Base-by-base conservation (phyloP, 495 filamentous ascomycete genomes). In the Daldinia bambusicola region DNA sequence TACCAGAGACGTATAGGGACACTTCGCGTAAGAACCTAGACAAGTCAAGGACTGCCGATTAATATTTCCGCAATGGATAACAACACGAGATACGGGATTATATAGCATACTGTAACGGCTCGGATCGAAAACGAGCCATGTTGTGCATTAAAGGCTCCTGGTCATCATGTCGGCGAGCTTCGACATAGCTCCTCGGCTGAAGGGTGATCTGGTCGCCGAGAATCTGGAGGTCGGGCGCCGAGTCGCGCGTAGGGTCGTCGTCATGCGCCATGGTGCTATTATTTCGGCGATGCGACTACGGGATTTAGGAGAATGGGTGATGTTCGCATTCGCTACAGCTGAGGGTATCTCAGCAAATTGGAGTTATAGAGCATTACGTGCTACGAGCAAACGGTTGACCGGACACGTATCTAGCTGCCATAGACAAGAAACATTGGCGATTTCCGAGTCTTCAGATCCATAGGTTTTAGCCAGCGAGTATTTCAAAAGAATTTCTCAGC, bases 1-100 rank as follows among this genome's bases (percentile, higher is more conserved):
- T 90, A 58, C 95, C 95, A 5, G 91, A 93, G 69, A 97, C 90
- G 78, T 98, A 92, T 50, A 96, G 83, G 61, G 90, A 92, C 66
- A 98, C 90, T 83, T 99, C 95, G 63, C 94, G 91, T 36, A 99
- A 88, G 79, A 97, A 98, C 63, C 93, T 91, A 75, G 90, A 79
- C 20, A 45, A 37, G 34, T 2, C 31, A 37, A 38, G 18, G 12
- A 9, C 18, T 3, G 32, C 14, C 88, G 90, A 45, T 66, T 60
- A 61, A 31, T 10, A 6, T 41, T 22, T 31, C 9, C 20, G n/a
- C 26, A 22, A 32, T 14, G 8, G 20, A 41, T 16, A 20, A 50
- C 0, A 60, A 20, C 14, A 6, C 38, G 6, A 36, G 67, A 18
- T 38, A 10, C 16, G 6, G 31, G 32, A 32, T n/a, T 3, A 51